Conservation (phyloP, 768 basidiomycete species). For the Mycena sanguinolenta region DNA sequence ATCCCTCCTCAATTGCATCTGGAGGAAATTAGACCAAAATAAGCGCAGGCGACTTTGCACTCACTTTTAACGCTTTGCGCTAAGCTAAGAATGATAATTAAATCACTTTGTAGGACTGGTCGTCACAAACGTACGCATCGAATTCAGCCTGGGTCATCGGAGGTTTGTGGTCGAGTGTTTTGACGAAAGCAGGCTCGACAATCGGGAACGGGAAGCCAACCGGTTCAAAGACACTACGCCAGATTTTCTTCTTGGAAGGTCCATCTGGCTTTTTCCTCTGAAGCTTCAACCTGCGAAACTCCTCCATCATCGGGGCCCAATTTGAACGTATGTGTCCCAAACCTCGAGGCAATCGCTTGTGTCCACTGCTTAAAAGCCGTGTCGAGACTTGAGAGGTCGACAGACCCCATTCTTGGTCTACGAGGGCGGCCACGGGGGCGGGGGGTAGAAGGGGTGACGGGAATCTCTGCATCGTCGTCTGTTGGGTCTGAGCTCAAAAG, state of each 20-base stretch:
- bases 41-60: constrained; percentile 66
- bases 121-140: constrained; percentile 64
- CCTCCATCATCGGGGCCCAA: too few relatives aligned
- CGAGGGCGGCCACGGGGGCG: constrained; percentile 53
- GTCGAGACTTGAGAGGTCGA: constrained; percentile 86
- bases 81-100: constrained; percentile 29
- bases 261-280: constrained; percentile 80
- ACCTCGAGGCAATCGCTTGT: constrained; percentile 87
- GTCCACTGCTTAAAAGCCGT: constrained; percentile 94
- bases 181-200: constrained; percentile 59
- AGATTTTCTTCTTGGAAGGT: constrained; percentile 78
- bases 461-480: constrained; percentile 49
- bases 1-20: constrained; percentile 78
- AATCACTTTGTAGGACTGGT: neutral
- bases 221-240: constrained; percentile 84
- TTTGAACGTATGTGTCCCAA: too few relatives aligned
- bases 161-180: constrained; percentile 85
- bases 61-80: constrained; percentile 44
- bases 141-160: constrained; percentile 84
- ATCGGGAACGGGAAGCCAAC: constrained; percentile 11
- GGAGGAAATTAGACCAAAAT: constrained; percentile 42
- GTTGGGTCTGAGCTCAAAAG: constrained; percentile 52
- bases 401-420: constrained; percentile 66
- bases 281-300: constrained; percentile 84
- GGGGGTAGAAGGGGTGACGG: constrained; percentile 33